A percentile compares a stretch with the other conserved stretches of the same genome.
phyloP scores from a whole-genome alignment of 805 yeast genomes.

The Starmerella apicola region DNA sequence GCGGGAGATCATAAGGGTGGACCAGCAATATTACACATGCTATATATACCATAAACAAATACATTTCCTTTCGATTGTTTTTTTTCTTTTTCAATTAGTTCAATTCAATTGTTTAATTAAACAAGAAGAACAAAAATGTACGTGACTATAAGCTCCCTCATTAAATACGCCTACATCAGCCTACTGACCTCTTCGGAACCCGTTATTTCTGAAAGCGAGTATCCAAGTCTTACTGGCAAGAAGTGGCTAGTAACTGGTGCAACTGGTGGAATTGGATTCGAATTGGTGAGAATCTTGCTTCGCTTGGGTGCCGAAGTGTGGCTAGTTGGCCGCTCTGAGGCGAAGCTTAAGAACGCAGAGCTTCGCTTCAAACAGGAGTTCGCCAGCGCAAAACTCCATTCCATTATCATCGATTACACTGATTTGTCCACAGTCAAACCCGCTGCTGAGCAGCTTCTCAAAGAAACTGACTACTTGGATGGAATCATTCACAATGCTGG shows the following conservation, averaged over 20 bases:
- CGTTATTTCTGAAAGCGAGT: constrained; percentile 6
- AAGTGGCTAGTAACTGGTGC: constrained; percentile 24
- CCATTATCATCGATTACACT: constrained; percentile 16
- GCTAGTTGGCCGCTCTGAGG: constrained; percentile 29
- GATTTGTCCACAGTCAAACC: constrained; percentile 22
- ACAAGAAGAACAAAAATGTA: no score
- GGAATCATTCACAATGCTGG: constrained; percentile 24
- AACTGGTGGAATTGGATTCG: constrained; percentile 20
- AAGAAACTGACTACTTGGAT: constrained; percentile 8
- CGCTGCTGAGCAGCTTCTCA: constrained; percentile 14
- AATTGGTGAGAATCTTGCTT: constrained; percentile 8
- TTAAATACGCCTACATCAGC: constrained; percentile 2
- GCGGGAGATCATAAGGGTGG: no score
- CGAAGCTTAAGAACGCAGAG: constrained; percentile 27
- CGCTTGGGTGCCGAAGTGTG: constrained; percentile 27
- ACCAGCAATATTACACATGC: no score
- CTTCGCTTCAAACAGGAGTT: constrained; percentile 23
- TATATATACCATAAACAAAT: no score
- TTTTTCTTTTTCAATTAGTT: no score
- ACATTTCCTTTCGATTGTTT: no score
- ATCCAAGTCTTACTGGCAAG: constrained; percentile 28
- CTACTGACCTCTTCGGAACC: constrained; percentile 6
- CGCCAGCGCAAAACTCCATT: constrained; percentile 19
- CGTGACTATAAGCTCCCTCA: no score
- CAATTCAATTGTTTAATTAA: no score